These are phyloP conservation scores for Cotoneaster glaucophyllus DNA, from an alignment of 306 rosid genomes.

Conservation along the genomic window DNA sequence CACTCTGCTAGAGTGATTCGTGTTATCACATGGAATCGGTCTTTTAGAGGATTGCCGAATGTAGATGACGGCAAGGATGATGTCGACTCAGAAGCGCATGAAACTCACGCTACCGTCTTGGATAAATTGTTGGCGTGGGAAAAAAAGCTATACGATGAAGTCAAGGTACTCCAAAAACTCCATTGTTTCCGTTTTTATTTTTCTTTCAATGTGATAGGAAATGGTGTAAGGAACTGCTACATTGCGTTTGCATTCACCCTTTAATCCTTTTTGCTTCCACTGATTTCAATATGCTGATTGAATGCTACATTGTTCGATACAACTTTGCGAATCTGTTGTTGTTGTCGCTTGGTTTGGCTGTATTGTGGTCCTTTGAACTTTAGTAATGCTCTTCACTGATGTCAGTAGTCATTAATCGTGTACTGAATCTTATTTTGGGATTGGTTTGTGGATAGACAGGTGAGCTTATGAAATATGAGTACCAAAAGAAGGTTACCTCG, in stretches of 20 bases:
- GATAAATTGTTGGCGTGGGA: constrained; percentile 98
- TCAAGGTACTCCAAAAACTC: constrained; percentile 45
- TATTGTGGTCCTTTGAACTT: neutral
- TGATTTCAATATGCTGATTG: neutral
- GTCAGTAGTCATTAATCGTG: neutral
- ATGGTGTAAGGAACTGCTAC: neutral
- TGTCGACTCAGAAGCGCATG: constrained; percentile 62
- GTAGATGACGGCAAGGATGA: constrained; percentile 67
- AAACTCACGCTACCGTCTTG: constrained; percentile 89
- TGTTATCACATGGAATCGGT: constrained; percentile 90
- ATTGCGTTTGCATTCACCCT: neutral
- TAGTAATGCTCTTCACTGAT: neutral
- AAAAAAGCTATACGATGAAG: constrained; percentile 92
- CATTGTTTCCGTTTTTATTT: neutral
- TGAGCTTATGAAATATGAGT: constrained; percentile 81
- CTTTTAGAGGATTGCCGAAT: constrained; percentile 56
- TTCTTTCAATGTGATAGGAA: neutral
- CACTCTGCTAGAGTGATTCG: constrained; percentile 94
- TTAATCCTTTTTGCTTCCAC: neutral
- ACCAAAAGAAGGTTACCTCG: constrained; percentile 72
- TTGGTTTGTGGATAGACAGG: constrained; percentile 66
- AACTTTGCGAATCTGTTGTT: neutral
- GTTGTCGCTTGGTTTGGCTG: neutral
- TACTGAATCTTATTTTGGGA: constrained; percentile 9
- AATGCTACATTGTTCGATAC: neutral